phyloP scores from a whole-genome alignment of 75 land plant genomes.

The Picea glauca region DNA sequence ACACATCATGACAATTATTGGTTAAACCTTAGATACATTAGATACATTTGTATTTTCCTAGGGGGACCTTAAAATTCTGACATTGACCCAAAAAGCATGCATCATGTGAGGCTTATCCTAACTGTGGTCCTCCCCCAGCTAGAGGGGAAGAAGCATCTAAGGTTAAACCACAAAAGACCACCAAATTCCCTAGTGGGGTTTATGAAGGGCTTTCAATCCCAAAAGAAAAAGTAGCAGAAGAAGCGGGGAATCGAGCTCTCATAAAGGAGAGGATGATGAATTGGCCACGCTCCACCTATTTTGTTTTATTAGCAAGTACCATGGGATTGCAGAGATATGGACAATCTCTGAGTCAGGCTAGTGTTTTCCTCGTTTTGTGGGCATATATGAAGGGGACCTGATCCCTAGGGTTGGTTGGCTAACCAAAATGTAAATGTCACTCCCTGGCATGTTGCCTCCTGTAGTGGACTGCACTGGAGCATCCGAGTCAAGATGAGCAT shows the following conservation, averaged over 20 bases:
- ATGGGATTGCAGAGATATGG: not conserved
- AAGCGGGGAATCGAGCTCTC: not conserved
- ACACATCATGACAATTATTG: no score
- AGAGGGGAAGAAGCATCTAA: no score
- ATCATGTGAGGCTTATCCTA: no score
- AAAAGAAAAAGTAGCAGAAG: not conserved
- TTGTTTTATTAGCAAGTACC: constrained; percentile 3
- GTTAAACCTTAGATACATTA: no score
- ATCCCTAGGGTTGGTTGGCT: not conserved
- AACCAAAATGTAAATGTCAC: constrained; percentile 1
- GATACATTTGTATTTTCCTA: no score
- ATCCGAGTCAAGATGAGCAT: constrained; percentile 1
- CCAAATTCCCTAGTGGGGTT: no score
- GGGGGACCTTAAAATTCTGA: no score
- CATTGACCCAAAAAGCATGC: no score
- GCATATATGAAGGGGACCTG: not conserved
- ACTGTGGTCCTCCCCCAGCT: no score
- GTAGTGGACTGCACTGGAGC: not conserved
- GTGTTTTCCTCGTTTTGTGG: not conserved
- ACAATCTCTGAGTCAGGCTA: not conserved
- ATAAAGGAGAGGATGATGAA: not conserved
- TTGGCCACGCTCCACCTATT: constrained; percentile 9
- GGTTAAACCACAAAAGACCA: no score
- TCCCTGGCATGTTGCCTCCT: not conserved
- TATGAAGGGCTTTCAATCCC: not conserved